These are phyloP conservation scores for Pezicula radicicola DNA, from an alignment of 2,329 filamentous ascomycete species.

Conservation along the genomic window DNA sequence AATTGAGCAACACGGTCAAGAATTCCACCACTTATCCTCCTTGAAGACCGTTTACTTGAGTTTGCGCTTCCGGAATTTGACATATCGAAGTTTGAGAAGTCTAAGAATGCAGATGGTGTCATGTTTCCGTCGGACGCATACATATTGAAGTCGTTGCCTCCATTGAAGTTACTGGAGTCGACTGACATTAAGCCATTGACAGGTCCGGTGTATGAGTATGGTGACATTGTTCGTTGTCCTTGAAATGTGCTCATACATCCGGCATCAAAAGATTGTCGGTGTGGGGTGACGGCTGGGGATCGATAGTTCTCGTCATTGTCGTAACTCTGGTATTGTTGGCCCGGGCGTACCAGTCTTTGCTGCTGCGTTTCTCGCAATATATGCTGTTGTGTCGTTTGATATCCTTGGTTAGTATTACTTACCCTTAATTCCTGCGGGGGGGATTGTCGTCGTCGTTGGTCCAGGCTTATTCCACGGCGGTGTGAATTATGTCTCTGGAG, in stretches of 20 bases:
- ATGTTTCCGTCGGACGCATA: constrained; percentile 21
- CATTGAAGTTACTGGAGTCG: constrained; percentile 31
- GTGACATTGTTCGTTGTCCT: constrained; percentile 11
- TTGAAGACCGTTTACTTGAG: constrained; percentile 26
- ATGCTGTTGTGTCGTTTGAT: constrained; percentile 62
- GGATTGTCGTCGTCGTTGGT: constrained; percentile 62
- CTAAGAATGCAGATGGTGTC: constrained; percentile 26
- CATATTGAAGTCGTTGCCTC: constrained; percentile 26
- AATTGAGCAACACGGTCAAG: constrained; percentile 58
- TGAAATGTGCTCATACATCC: constrained; percentile 34
- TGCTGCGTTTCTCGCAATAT: constrained; percentile 87
- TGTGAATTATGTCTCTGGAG: constrained; percentile 57
- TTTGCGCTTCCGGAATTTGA: constrained; percentile 15
- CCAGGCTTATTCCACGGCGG: constrained; percentile 81
- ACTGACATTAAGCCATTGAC: constrained; percentile 38
- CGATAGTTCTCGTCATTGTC: constrained; percentile 51
- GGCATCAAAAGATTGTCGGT: constrained; percentile 49
- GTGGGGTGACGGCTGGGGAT: constrained; percentile 52
- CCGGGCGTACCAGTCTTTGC: constrained; percentile 80
- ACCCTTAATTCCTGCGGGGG: constrained; percentile 34
- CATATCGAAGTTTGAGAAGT: constrained; percentile 26
- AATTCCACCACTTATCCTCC: constrained; percentile 59
- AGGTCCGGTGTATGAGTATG: constrained; percentile 33
- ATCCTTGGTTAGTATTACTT: constrained; percentile 57
- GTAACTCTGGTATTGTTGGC: constrained; percentile 37